A percentile compares a stretch with the other conserved stretches of the same genome.
These are phyloP conservation scores for Trichoderma sp. DNA, from an alignment of 2,329 filamentous ascomycete genomes.

Conservation along the genomic window DNA sequence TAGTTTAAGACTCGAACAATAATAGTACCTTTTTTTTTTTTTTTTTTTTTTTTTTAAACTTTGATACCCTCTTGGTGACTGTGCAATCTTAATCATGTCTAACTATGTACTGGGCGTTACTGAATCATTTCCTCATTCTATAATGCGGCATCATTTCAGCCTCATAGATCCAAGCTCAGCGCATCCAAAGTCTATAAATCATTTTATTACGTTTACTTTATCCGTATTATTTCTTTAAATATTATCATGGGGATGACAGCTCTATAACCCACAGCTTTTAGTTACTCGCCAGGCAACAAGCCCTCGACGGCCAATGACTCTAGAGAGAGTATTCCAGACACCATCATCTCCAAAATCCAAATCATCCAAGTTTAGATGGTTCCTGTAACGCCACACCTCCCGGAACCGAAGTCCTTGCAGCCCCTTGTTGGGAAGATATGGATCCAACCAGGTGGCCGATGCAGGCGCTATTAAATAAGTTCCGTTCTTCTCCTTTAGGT, in stretches of 20 bases:
- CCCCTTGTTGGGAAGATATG: conserved; percentile 57
- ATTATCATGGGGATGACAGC: background rate
- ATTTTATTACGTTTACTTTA: background rate
- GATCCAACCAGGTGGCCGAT: conserved; percentile 67
- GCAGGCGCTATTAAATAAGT: conserved; percentile 71
- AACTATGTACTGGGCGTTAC: too few relatives aligned
- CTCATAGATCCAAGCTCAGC: too few relatives aligned
- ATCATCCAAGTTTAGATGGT: conserved; percentile 75
- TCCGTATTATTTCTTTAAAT: background rate
- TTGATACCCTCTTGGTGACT: background rate
- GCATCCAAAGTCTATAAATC: background rate
- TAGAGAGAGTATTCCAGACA: conserved; percentile 64
- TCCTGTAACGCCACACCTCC: conserved; percentile 65
- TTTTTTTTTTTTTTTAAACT: conserved; percentile 6
- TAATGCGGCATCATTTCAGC: background rate
- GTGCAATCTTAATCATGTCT: background rate
- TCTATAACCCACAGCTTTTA: conserved; percentile 48
- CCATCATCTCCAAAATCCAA: conserved; percentile 76
- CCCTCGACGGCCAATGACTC: conserved; percentile 63
- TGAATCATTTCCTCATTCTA: too few relatives aligned
- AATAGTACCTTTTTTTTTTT: background rate
- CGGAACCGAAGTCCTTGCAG: conserved; percentile 60
- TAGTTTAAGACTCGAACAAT: conserved; percentile 20
- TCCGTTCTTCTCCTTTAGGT: conserved; percentile 58
- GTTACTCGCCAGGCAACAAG: conserved; percentile 63